Percentiles rank a stretch among this genome's conserved stretches.
These are phyloP conservation scores for Laetiporus sulphureus DNA, from an alignment of 1,284 basidiomycete genomes.

Conservation along the genomic window DNA sequence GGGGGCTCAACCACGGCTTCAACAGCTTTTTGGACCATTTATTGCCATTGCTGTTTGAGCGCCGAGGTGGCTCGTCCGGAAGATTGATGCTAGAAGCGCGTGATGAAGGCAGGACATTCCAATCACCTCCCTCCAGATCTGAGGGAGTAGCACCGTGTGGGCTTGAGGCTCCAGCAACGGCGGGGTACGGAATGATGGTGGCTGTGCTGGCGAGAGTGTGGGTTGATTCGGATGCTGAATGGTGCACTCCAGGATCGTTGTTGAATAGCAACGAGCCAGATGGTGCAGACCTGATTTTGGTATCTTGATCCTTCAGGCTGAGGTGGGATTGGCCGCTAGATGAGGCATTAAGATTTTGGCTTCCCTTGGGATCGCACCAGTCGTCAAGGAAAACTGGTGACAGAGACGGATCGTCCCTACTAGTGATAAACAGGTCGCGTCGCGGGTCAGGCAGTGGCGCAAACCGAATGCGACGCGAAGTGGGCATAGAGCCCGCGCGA, in stretches of 20 bases:
- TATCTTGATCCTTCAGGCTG: conserved; percentile 6
- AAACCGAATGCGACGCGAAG: conserved; percentile 54
- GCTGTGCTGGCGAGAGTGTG: conserved; percentile 9
- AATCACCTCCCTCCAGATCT: conserved; percentile 12
- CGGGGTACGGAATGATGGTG: conserved; percentile 8
- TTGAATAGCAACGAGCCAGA: conserved; percentile 8
- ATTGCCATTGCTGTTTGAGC: conserved; percentile 3
- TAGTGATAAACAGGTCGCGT: conserved; percentile 29
- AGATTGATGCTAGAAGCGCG: conserved; percentile 4
- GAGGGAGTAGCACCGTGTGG: conserved; percentile 11
- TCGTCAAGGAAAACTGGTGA: conserved; percentile 25
- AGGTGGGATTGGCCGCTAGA: conserved; percentile 10
- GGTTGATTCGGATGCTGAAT: conserved; percentile 3
- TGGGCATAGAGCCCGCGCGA: conserved; percentile 18
- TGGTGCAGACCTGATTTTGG: conserved; percentile 1
- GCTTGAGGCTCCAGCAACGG: conserved; percentile 7
- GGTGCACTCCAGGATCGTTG: conserved; percentile 1
- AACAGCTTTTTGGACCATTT: conserved; percentile 22
- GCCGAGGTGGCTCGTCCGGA: conserved; percentile 10
- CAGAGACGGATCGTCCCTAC: conserved; percentile 33
- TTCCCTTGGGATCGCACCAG: conserved; percentile 11
- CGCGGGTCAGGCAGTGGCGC: conserved; percentile 73
- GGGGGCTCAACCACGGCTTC: conserved; percentile 18
- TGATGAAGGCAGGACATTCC: conserved; percentile 11
- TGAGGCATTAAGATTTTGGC: conserved; percentile 12